These are phyloP conservation scores for Groenewaldozyma salmanticensis DNA, from an alignment of 805 yeast genomes.

Conservation along the genomic window DNA sequence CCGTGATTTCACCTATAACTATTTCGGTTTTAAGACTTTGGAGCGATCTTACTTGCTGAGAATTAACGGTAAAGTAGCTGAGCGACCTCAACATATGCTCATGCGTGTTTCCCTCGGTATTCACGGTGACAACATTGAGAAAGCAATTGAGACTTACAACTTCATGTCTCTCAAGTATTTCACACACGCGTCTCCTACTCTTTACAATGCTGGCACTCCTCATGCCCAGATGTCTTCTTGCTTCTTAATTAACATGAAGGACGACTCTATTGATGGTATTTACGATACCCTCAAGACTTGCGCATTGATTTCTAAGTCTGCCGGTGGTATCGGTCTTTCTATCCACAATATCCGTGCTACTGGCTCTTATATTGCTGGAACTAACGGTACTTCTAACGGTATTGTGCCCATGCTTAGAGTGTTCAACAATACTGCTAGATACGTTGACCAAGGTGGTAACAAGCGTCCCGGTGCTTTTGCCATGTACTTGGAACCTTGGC, in stretches of 20 bases:
- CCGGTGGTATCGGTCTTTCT: conserved; percentile 92
- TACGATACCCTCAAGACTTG: conserved; percentile 76
- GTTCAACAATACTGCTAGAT: conserved; percentile 86
- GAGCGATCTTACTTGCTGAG: conserved; percentile 67
- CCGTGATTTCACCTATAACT: conserved; percentile 63
- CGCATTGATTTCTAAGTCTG: conserved; percentile 81
- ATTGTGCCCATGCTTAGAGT: conserved; percentile 89
- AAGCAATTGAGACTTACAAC: conserved; percentile 67
- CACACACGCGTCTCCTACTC: conserved; percentile 90
- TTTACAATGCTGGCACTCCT: conserved; percentile 83
- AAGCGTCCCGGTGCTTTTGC: conserved; percentile 96
- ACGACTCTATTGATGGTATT: conserved; percentile 88
- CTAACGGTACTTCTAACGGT: conserved; percentile 82
- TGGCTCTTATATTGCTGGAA: conserved; percentile 78
- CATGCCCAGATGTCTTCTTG: conserved; percentile 79
- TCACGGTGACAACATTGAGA: conserved; percentile 54
- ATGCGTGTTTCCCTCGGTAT: conserved; percentile 87
- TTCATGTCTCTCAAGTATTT: conserved; percentile 75
- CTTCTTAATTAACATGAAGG: conserved; percentile 79
- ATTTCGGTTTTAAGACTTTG: conserved; percentile 82
- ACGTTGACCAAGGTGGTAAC: conserved; percentile 96
- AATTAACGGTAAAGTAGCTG: conserved; percentile 49
- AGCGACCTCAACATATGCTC: conserved; percentile 79
- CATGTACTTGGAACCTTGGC: conserved; percentile 92
- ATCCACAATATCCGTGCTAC: conserved; percentile 72